These are phyloP conservation scores for Colletotrichum sp. DNA, from an alignment of 2,329 filamentous ascomycete species.

Conservation along the genomic window DNA sequence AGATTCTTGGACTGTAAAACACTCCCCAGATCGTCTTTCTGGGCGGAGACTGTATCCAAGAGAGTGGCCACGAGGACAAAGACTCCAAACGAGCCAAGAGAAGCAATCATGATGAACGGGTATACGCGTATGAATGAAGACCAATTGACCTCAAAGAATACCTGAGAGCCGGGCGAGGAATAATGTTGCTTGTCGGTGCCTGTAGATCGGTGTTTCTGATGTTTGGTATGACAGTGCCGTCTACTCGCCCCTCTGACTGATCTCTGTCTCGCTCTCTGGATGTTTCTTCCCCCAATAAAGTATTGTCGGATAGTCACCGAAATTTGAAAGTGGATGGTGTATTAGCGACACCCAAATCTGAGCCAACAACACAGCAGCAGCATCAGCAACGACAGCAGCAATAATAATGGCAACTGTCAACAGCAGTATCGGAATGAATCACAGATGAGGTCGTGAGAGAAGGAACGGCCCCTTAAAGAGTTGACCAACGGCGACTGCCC, in stretches of 20 bases:
- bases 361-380: background rate
- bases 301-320: background rate
- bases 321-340: background rate
- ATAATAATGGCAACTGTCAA: background rate
- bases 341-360: background rate
- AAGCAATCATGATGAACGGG: background rate
- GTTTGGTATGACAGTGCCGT: background rate
- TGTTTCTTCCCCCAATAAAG: background rate
- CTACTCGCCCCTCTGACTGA: background rate
- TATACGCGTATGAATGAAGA: background rate
- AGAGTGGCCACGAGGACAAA: background rate
- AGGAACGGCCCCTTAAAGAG: conserved; percentile 3
- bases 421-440: background rate
- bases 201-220: background rate
- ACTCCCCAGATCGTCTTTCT: conserved; percentile 39
- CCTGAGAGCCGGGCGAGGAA: background rate
- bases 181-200: background rate
- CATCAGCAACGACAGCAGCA: background rate
- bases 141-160: background rate
- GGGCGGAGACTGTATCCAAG: conserved; percentile 14
- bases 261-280: background rate
- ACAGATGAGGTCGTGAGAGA: background rate
- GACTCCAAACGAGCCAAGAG: background rate
- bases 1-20: conserved; percentile 46
- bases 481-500: background rate